Percentiles rank a stretch among this genome's conserved stretches.
Evolutionary conservation across 208 protist genomes (phyloP).

Genomic region (Acanthamoeba quina): DNA sequence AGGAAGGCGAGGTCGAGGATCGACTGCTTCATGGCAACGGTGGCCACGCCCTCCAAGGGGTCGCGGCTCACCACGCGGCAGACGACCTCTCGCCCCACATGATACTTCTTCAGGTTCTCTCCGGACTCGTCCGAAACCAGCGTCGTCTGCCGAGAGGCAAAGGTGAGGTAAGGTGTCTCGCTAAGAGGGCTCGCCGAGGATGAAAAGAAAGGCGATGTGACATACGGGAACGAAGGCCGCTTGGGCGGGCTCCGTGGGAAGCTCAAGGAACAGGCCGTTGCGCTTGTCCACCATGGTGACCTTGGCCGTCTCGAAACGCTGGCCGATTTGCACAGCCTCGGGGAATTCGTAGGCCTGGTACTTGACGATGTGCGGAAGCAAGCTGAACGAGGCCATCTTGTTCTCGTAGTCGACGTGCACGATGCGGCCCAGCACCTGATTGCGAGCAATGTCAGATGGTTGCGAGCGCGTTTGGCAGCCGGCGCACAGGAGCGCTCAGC

Average conservation of each 20-base stretch:
- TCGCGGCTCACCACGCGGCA: constrained; percentile 58
- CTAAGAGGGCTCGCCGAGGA: background rate
- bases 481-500: background rate
- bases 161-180: background rate
- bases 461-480: background rate
- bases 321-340: background rate
- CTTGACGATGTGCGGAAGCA: constrained; percentile 39
- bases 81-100: background rate
- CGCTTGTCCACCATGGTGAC: background rate
- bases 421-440: constrained; percentile 49
- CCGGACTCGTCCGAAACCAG: constrained; percentile 14
- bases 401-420: constrained; percentile 45
- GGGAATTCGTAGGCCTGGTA: constrained; percentile 53
- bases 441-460: background rate
- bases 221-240: constrained; percentile 45
- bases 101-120: constrained; percentile 35
- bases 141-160: background rate
- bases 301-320: constrained; percentile 13
- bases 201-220: background rate
- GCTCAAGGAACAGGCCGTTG: background rate
- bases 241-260: constrained; percentile 66
- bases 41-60: constrained; percentile 20
- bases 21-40: constrained; percentile 7
- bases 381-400: constrained; percentile 10
- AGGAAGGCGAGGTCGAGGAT: constrained; percentile 67